phyloP scores from a whole-genome alignment of 306 rosid genomes.

The Dryas drummondii region DNA sequence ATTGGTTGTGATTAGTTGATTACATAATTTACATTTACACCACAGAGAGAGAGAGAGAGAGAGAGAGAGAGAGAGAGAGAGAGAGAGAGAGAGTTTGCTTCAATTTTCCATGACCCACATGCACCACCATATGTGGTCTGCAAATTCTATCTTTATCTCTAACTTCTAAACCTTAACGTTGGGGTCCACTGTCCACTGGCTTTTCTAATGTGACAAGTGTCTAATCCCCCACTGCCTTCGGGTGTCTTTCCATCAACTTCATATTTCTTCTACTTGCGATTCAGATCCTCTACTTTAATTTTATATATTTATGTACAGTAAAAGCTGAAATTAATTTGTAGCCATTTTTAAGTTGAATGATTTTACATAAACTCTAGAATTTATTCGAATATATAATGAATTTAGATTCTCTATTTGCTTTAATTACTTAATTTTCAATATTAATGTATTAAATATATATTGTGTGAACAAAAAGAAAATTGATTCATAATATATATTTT shows the following conservation, averaged over 20 bases:
- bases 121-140: constrained; percentile 45
- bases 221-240: constrained; percentile 54
- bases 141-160: constrained; percentile 45
- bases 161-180: constrained; percentile 30
- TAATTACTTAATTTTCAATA: too few relatives aligned
- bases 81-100: constrained; percentile 28
- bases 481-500: too few relatives aligned
- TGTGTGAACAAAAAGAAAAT: too few relatives aligned
- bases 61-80: constrained; percentile 7
- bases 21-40: background rate
- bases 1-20: constrained; percentile 1
- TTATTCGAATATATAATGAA: too few relatives aligned
- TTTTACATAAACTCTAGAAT: too few relatives aligned
- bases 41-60: background rate
- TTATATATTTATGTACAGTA: too few relatives aligned
- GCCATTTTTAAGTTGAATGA: too few relatives aligned
- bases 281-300: too few relatives aligned
- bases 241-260: constrained; percentile 35
- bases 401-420: too few relatives aligned
- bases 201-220: constrained; percentile 43
- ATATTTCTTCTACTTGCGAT: background rate
- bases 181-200: constrained; percentile 39
- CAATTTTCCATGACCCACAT: constrained; percentile 73
- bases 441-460: too few relatives aligned
- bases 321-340: too few relatives aligned